These are phyloP conservation scores for Solanum habrochaites DNA, from an alignment of 257 asterid genomes.

Conservation along the genomic window DNA sequence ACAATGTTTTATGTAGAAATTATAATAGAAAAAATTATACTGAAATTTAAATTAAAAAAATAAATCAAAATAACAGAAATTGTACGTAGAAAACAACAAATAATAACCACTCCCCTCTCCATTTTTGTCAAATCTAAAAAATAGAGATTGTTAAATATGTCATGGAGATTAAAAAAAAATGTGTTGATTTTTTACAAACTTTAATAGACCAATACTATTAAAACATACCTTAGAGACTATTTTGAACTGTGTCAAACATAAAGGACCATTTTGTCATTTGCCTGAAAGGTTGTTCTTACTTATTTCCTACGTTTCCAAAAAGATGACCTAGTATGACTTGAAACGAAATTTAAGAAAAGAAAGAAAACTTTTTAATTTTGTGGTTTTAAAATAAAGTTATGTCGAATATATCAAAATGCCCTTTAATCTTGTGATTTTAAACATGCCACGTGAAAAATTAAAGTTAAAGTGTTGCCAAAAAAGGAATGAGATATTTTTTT, in stretches of 20 bases:
- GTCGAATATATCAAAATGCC: no score
- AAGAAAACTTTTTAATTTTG: no score
- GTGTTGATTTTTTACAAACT: not conserved
- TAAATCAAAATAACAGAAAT: not conserved
- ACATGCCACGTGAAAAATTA: no score
- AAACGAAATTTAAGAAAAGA: no score
- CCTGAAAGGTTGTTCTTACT: not conserved
- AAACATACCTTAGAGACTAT: not conserved
- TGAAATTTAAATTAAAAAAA: not conserved
- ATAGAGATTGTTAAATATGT: not conserved
- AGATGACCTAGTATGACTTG: no score
- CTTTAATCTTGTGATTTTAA: no score
- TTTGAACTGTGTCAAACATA: not conserved
- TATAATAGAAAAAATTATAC: not conserved
- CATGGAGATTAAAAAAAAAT: not conserved
- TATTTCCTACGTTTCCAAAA: accelerated
- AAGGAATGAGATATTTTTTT: no score
- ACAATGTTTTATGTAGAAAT: not conserved
- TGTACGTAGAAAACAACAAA: not conserved
- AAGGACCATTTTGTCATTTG: not conserved
- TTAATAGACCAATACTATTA: not conserved
- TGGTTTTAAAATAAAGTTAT: no score
- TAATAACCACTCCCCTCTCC: not conserved
- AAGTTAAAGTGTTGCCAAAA: no score
- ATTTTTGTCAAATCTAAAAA: not conserved